A percentile compares a stretch with the other conserved stretches of the same genome.
Conservation (phyloP, 768 basidiomycete species). For the Hericium coralloides region DNA sequence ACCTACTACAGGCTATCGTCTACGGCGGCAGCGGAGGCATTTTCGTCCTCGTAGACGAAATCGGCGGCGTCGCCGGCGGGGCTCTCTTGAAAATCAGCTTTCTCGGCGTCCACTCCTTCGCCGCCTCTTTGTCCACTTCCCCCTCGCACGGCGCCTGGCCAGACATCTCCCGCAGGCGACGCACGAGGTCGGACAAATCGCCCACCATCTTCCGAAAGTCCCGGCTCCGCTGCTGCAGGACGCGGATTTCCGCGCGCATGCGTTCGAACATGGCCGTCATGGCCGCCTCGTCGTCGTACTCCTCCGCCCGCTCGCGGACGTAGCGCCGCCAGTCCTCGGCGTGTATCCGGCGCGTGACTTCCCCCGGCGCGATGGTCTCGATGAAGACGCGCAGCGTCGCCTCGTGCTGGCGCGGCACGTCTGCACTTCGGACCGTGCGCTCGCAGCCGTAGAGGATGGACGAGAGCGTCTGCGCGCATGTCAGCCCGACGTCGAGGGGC, state of each 20-base stretch:
- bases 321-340: constrained; percentile 9
- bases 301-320: neutral
- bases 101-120: too few species aligned
- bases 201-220: constrained; percentile 8
- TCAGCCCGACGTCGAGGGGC: neutral
- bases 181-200: constrained; percentile 6
- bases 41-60: too few species aligned
- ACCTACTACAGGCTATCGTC: too few species aligned
- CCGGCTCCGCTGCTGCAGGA: constrained; percentile 6
- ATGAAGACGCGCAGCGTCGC: constrained; percentile 5
- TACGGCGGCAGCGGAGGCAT: too few species aligned
- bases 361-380: constrained; percentile 11
- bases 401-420: constrained; percentile 3
- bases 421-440: constrained; percentile 7
- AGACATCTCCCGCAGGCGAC: constrained; percentile 1
- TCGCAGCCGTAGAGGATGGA: constrained; percentile 11
- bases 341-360: constrained; percentile 9
- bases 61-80: too few species aligned
- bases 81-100: too few species aligned
- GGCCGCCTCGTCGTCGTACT: neutral
- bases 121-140: neutral
- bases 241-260: constrained; percentile 6
- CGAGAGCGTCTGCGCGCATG: constrained; percentile 5
- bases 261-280: constrained; percentile 12
- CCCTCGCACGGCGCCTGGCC: neutral